Base-by-base conservation (phyloP, 345 rosid genomes). In the Jatropha curcas region DNA sequence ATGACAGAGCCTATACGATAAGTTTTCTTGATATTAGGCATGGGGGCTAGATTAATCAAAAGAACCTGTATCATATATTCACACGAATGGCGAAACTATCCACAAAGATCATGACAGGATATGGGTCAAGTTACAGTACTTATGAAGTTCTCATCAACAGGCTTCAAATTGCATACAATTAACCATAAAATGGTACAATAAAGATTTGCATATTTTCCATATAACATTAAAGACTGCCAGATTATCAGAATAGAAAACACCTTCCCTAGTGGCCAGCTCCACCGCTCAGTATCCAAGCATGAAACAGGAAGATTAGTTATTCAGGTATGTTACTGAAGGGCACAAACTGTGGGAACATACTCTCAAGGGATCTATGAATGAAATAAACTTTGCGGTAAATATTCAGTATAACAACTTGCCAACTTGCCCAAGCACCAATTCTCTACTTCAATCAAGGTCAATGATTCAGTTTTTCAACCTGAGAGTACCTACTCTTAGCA, bases 1-100 rank as follows among this genome's bases (percentile, higher is more conserved):
- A 24, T 31, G 78, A 68, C 30, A 60, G 43, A 51, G 41, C 55
- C 78, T 20, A 31, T 28, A 50, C 68, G 12, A 70, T 45, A 25
- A 70, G 43, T 59, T 37, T 41, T 43, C 56, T 70, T 22, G 65
- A 43, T 56, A 70, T 28, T 1, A 59, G 30, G 20, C 28, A 6
- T 43, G 39, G 64, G 22, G 56, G 27, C 37, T 65, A 46, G 34
- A 27, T 45, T 46, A 65, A 65, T 34, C 37, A 5, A 33, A 46
- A 45, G 5, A 65, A 12, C 37, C 69, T 46, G 28, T 46, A 51
- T 48, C 19, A 28, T 46, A 46, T 17, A 14, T 16, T 46, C 2
- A 19, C 34, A 46, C 2, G 7, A 19, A 58, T 41, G 45, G 11
- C 11, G 45, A 41, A 41, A 58, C 41, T 19, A 30, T 2, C 30